Base-by-base conservation (phyloP, 495 filamentous ascomycete genomes). In the Polyplosphaeria fusca region DNA sequence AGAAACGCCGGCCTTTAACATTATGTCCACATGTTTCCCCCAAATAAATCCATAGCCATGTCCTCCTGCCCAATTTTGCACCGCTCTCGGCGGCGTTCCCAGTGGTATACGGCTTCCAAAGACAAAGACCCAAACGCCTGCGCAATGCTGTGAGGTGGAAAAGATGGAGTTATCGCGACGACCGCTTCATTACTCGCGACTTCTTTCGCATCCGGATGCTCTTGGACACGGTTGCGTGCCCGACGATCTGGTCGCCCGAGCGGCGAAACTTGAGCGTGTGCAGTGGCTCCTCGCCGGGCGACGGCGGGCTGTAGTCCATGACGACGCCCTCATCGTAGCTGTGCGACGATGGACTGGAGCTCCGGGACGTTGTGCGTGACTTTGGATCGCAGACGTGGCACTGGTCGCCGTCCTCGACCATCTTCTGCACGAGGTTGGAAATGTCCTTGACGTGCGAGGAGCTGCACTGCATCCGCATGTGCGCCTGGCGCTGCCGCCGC, bases 351-450 rank as follows among this genome's bases (percentile, higher is more conserved):
- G 32, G 59, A 0, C 38, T 12, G 11, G 52, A 40, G 16, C 47
- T 1, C 5, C 14, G 27, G 0, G 59, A 44, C 2, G 46, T 23
- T n/a, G 45, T 47, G 3, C 30, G 51, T 12, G 45, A 47, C 44
- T 61, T 57, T 30, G 39, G 42, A 25, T 57, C 20, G 55, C 50
- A 60, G 38, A 67, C 20, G 28, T 23, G 14, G 66, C 66, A 68
- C 53, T 68, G 66, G 16, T 68, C 56, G 23, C 45, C 55, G n/a
- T 42, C 27, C 5, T 66, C 63, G 27, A 68, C 44, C 66, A 68
- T 68, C 20, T 47, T 47, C 41, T 60, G 30, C 2, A 68, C 63
- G 16, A 68, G 60, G 22, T 35, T 27, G 11, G 66, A 56, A 18
- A 68, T 61, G 52, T 68, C 66, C 16, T 55, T 46, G 24, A 61